Evolutionary conservation across 2,329 filamentous ascomycete species (phyloP), one percentile per base, ranked within the genome.

Genomic region (Nigrospora osmanthi): DNA sequence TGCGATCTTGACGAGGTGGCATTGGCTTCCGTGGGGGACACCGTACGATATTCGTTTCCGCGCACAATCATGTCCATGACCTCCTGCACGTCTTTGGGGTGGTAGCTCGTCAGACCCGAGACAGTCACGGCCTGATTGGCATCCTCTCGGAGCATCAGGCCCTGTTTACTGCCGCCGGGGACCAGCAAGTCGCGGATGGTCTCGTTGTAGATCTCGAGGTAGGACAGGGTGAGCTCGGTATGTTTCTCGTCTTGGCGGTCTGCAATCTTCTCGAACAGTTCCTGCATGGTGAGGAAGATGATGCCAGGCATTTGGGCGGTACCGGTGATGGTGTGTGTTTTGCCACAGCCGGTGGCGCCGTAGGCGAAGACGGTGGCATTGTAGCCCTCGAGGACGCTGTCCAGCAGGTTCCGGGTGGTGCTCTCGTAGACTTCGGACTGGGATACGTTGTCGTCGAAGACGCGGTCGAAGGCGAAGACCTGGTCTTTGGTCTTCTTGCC

Each of bases 61-160:
- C 83, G 81, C 45, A 98, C 85, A 60, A 98, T 96, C 79, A 98
- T 96, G 59, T 98, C 91, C 93, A 98, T 98, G 57, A 98, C 93
- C 66, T 98, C 85, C 60, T 94, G 81, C 13, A 97, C 93, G 60
- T 91, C 88, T 55, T 85, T 84, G 3, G 93, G 93, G 52, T 87
- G 86, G 61, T 96, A 89, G 58, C 89, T 96, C 3, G 89, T 93
- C 38, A 98, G 73, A 0, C 91, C 93, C 5, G 88, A 78, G 2
- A 98, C 93, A 0, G 88, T 93, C 9, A 98, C 93, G 11, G 87
- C 81, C 62, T 95, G 88, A 58, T 97, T 90, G 47, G 87, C 85
- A 69, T 98, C 93, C 66, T 98, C 93, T 40, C 93, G 85, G 35
- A 98, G 76, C 83, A 93, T 95, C 52, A 98, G 68, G 3, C 89